A percentile compares a stretch with the other conserved stretches of the same genome.
phyloP scores from a whole-genome alignment of 1,284 basidiomycete species.

The Prillingera fragicola region DNA sequence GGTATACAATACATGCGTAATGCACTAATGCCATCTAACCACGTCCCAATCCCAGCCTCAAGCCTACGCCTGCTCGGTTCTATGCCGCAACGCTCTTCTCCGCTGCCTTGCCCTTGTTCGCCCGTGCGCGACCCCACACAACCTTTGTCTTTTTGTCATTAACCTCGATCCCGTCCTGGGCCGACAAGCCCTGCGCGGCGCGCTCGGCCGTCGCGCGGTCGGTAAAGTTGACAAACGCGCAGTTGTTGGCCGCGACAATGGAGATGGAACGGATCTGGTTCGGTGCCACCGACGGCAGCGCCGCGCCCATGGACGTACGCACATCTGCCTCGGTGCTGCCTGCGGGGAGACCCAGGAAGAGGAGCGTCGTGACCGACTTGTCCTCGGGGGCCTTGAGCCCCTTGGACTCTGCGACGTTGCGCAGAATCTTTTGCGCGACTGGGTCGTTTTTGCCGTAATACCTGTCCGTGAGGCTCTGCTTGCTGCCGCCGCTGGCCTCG shows the following conservation, averaged over 20 bases:
- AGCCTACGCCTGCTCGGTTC: too few species aligned
- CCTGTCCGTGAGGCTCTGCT: constrained; percentile 87
- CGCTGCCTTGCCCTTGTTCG: constrained; percentile 52
- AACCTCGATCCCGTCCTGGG: constrained; percentile 69
- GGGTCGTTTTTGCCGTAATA: constrained; percentile 88
- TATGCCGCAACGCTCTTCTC: too few species aligned
- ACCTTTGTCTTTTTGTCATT: constrained; percentile 68
- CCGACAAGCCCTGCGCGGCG: constrained; percentile 76
- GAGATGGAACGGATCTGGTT: constrained; percentile 75
- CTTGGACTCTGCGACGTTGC: constrained; percentile 63
- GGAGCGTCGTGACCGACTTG: constrained; percentile 75
- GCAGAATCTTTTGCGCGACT: constrained; percentile 80
- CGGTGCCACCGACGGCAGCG: constrained; percentile 64
- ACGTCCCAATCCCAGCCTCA: too few species aligned
- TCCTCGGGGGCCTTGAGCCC: constrained; percentile 89
- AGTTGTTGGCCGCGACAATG: constrained; percentile 68
- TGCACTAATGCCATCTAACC: too few species aligned
- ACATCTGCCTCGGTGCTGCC: constrained; percentile 71
- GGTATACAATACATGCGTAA: too few species aligned
- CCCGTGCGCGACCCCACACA: constrained; percentile 68
- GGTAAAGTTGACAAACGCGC: constrained; percentile 93
- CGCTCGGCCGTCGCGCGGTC: constrained; percentile 72
- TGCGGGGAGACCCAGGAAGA: constrained; percentile 76
- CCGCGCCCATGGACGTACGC: constrained; percentile 66
- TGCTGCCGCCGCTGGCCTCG: constrained; percentile 49